Conservation (phyloP, 495 filamentous ascomycete species). For the Astrothelium macrocarpum region DNA sequence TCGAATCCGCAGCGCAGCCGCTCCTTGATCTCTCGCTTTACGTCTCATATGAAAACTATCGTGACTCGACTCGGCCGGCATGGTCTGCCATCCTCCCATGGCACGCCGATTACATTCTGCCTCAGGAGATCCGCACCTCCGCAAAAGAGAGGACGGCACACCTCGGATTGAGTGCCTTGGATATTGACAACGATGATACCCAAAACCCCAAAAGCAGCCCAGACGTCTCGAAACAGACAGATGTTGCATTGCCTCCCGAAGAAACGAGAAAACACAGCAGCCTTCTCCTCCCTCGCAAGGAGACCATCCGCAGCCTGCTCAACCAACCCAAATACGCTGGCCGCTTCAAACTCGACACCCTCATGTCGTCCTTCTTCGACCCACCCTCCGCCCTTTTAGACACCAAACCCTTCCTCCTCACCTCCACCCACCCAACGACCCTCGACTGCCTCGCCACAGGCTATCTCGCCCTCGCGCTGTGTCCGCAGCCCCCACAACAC, state of each 20-base stretch:
- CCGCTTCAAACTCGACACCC: slow-evolving; percentile 58
- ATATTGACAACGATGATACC: slow-evolving; percentile 43
- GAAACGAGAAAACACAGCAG: slow-evolving; percentile 16
- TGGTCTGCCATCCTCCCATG: slow-evolving; percentile 69
- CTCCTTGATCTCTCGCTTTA: slow-evolving; percentile 51
- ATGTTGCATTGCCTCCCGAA: slow-evolving; percentile 7
- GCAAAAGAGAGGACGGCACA: slow-evolving; percentile 63
- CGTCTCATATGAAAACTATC: slow-evolving; percentile 78
- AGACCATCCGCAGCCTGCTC: slow-evolving; percentile 26
- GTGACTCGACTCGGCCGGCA: slow-evolving; percentile 57
- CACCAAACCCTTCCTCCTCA: slow-evolving; percentile 46
- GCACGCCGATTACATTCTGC: slow-evolving; percentile 73
- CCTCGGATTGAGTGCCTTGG: slow-evolving; percentile 59
- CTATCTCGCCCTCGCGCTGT: slow-evolving; percentile 64
- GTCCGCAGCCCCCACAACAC: slow-evolving; percentile 57
- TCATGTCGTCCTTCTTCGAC: slow-evolving; percentile 58
- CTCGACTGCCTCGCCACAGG: slow-evolving; percentile 72
- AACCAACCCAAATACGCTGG: slow-evolving; percentile 30
- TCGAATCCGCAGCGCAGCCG: slow-evolving; percentile 22
- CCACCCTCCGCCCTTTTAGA: slow-evolving; percentile 57
- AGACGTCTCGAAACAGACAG: slow-evolving; percentile 7
- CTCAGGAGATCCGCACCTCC: slow-evolving; percentile 52
- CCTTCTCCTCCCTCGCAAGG: slow-evolving; percentile 24
- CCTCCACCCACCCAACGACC: slow-evolving; percentile 41
- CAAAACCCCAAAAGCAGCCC: slow-evolving; percentile 10